Evolutionary conservation across 768 basidiomycete species (phyloP).

Genomic region (Exsudoporus frostii): DNA sequence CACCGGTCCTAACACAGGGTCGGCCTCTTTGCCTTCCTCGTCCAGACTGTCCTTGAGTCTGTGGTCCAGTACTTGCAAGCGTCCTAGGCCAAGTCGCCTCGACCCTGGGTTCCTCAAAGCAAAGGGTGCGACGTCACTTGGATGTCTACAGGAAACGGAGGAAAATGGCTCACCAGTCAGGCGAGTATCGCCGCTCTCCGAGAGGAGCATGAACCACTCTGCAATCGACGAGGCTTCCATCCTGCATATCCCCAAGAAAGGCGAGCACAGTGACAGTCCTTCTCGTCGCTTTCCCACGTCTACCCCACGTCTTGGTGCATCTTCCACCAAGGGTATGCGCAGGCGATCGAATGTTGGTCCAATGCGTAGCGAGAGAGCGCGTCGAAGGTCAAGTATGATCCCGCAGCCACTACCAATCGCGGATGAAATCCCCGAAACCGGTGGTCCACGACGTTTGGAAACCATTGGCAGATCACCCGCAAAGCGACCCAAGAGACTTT

Average conservation of each 20-base stretch:
- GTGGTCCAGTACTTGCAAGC: conserved; percentile 30
- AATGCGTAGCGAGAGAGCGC: conserved; percentile 66
- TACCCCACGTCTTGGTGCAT: conserved; percentile 37
- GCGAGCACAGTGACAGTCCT: conserved; percentile 41
- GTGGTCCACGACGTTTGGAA: conserved; percentile 42
- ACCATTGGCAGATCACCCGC: conserved; percentile 47
- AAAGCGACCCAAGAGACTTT: conserved; percentile 58
- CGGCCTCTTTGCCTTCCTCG: conserved; percentile 39
- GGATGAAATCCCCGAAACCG: conserved; percentile 34
- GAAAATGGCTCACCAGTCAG: conserved; percentile 45
- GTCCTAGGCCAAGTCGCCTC: conserved; percentile 63
- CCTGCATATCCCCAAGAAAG: conserved; percentile 35
- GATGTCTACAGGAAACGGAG: conserved; percentile 71
- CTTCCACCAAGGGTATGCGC: conserved; percentile 40
- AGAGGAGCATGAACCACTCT: conserved; percentile 61
- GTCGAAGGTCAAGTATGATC: conserved; percentile 79
- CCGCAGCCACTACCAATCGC: conserved; percentile 56
- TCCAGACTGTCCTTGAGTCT: conserved; percentile 20
- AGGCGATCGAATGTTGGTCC: conserved; percentile 76
- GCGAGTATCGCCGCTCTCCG: conserved; percentile 47
- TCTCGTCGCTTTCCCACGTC: conserved; percentile 48
- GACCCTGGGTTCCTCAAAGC: conserved; percentile 63
- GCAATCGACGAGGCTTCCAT: conserved; percentile 18
- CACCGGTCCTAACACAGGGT: conserved; percentile 22
- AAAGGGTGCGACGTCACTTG: conserved; percentile 49